A percentile compares a stretch with the other conserved stretches of the same genome.
Conservation (phyloP, 176 grass and related monocot genomes). For the Aegilops bicornis region DNA sequence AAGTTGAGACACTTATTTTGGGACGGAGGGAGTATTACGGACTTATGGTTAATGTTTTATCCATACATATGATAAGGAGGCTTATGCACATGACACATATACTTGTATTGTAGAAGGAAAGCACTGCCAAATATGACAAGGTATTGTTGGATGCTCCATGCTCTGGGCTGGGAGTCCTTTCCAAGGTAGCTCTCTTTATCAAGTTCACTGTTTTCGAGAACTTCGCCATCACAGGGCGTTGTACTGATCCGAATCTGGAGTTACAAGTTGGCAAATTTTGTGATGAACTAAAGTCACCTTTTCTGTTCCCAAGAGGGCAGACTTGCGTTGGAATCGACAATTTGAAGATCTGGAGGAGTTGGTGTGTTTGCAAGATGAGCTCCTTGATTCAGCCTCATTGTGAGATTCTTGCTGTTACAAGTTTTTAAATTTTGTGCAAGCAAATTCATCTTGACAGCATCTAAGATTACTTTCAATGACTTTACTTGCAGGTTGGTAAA, state of each 20-base stretch:
- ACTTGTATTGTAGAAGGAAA: slow-evolving; percentile 59
- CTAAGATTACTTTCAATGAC: slow-evolving; percentile 27
- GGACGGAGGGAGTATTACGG: not conserved
- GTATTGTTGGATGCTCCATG: slow-evolving; percentile 90
- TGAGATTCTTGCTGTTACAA: slow-evolving; percentile 33
- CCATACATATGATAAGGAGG: not conserved
- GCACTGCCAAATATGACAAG: slow-evolving; percentile 59
- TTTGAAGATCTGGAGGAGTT: slow-evolving; percentile 90
- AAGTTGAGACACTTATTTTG: too few relatives aligned
- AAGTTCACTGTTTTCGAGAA: not conserved
- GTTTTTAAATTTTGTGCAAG: not conserved
- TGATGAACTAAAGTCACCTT: slow-evolving; percentile 10
- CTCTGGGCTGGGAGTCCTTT: slow-evolving; percentile 88
- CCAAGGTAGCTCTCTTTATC: slow-evolving; percentile 61
- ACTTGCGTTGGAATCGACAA: slow-evolving; percentile 91
- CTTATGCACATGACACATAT: not conserved
- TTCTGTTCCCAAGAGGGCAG: slow-evolving; percentile 65
- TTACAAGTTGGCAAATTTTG: not conserved
- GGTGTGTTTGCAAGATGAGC: slow-evolving; percentile 73
- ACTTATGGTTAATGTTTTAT: slow-evolving; percentile 10
- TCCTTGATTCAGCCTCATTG: slow-evolving; percentile 77
- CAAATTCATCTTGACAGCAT: slow-evolving; percentile 13
- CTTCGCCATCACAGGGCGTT: not conserved
- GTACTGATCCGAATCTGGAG: slow-evolving; percentile 17
- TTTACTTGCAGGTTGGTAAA: slow-evolving; percentile 74